Percentiles rank a stretch among this genome's conserved stretches.
Conservation (phyloP, 2,329 filamentous ascomycete species). For the Incumbomyces lentus region DNA sequence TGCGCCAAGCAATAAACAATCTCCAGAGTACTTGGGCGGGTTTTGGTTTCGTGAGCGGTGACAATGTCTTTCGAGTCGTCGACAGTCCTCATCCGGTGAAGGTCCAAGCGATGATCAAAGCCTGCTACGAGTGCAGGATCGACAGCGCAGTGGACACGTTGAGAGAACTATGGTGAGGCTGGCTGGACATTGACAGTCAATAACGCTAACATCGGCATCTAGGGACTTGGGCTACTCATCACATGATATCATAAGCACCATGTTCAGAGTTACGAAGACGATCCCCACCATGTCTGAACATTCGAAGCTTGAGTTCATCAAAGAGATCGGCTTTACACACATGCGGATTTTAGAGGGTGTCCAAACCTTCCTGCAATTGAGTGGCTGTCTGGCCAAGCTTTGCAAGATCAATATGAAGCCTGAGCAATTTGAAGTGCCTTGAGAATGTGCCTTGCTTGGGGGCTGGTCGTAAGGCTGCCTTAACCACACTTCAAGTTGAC, state of each 20-base stretch:
- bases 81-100: slow-evolving; percentile 97
- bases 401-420: slow-evolving; percentile 97
- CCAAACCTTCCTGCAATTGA: slow-evolving; percentile 86
- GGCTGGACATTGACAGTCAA: neutral
- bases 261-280: slow-evolving; percentile 97
- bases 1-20: slow-evolving; percentile 98
- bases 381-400: slow-evolving; percentile 79
- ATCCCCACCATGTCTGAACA: slow-evolving; percentile 87
- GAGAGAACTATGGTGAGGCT: slow-evolving; percentile 69
- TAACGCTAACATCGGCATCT: neutral
- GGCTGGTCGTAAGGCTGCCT: too few species aligned
- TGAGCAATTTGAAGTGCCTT: slow-evolving; percentile 54
- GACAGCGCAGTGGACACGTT: slow-evolving; percentile 77
- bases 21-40: slow-evolving; percentile 86
- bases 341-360: slow-evolving; percentile 99
- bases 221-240: slow-evolving; percentile 87
- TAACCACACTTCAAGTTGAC: too few species aligned
- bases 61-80: slow-evolving; percentile 96
- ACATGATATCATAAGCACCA: slow-evolving; percentile 97
- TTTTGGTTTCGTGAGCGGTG: slow-evolving; percentile 92
- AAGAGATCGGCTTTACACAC: slow-evolving; percentile 96
- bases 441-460: slow-evolving; percentile 1
- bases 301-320: slow-evolving; percentile 92
- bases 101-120: slow-evolving; percentile 96
- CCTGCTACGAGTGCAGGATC: slow-evolving; percentile 84